A percentile compares a stretch with the other conserved stretches of the same genome.
Conservation (phyloP, 2,329 filamentous ascomycete species). For the Gaeumannomyces tritici region DNA sequence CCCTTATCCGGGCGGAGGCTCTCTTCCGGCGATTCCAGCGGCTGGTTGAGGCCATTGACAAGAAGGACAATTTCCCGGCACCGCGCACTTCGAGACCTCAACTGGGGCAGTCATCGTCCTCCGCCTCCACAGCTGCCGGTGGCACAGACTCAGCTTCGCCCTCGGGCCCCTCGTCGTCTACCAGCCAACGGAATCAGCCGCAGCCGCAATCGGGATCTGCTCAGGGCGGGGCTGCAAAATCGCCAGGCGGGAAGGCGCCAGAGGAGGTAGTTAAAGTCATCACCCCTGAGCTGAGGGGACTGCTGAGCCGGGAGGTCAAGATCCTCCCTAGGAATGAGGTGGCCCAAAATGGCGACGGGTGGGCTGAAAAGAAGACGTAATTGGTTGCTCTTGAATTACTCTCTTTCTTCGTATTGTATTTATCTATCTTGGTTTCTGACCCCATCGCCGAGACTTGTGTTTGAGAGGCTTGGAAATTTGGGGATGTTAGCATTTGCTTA, state of each 20-base stretch:
- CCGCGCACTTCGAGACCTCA: constrained; percentile 24
- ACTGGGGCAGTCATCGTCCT: constrained; percentile 5
- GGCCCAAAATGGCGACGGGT: constrained; percentile 1
- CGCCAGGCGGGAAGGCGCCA: constrained; percentile 5
- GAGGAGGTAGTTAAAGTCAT: constrained; percentile 32
- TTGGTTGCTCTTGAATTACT: neutral
- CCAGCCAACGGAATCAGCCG: constrained; percentile 6
- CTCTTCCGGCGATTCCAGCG: constrained; percentile 84
- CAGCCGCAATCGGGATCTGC: constrained; percentile 1
- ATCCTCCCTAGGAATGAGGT: constrained; percentile 9
- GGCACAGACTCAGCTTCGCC: constrained; percentile 2
- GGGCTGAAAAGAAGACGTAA: constrained; percentile 6
- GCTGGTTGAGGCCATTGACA: constrained; percentile 84
- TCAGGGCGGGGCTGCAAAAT: too few species aligned
- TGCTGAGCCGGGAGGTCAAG: constrained; percentile 40
- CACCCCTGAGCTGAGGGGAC: constrained; percentile 44
- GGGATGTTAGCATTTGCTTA: neutral
- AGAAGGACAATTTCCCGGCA: constrained; percentile 74
- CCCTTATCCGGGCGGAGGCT: constrained; percentile 76
- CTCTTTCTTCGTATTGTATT: neutral
- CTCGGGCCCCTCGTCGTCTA: neutral
- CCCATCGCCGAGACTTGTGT: neutral
- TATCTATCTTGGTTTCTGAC: neutral
- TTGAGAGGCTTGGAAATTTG: neutral
- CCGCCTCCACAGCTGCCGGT: constrained; percentile 8